Evolutionary conservation across 2,329 filamentous ascomycete species (phyloP).

Genomic region (Trichoderma sp.): DNA sequence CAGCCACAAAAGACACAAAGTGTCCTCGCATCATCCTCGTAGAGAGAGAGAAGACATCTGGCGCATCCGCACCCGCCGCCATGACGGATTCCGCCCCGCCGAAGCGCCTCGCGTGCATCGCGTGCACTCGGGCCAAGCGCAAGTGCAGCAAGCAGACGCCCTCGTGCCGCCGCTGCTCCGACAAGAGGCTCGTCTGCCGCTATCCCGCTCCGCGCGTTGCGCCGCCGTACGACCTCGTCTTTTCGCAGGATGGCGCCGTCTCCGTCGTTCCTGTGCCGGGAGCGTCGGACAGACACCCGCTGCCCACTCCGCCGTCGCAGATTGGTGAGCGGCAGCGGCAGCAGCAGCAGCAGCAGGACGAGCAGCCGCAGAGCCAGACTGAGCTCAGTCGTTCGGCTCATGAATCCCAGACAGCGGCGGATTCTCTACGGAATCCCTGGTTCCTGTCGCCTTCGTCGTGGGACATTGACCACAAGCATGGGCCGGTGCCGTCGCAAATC

Average conservation of each 20-base stretch:
- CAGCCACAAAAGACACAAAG: no score
- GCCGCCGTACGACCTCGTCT: constrained; percentile 23
- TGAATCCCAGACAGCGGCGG: not conserved
- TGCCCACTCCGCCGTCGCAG: constrained; percentile 11
- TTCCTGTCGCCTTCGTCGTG: constrained; percentile 6
- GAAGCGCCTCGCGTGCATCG: constrained; percentile 11
- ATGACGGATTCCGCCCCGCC: constrained; percentile 21
- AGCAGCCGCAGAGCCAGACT: not conserved
- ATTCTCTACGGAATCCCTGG: constrained; percentile 11
- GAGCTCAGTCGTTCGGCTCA: not conserved
- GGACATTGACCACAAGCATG: constrained; percentile 5
- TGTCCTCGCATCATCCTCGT: no score
- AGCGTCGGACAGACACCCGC: not conserved
- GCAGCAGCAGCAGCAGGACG: not conserved
- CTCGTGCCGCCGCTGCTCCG: constrained; percentile 8
- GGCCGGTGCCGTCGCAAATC: constrained; percentile 14
- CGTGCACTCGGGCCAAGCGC: constrained; percentile 23
- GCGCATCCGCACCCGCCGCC: not conserved
- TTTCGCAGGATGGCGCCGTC: constrained; percentile 15
- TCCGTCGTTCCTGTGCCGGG: constrained; percentile 2
- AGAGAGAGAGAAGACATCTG: no score
- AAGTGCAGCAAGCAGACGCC: constrained; percentile 24
- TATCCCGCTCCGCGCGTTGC: constrained; percentile 19
- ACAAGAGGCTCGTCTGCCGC: constrained; percentile 14
- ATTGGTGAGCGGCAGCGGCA: not conserved